Conservation (phyloP, 2,329 filamentous ascomycete species). For the Cladophialophora psammophila region DNA sequence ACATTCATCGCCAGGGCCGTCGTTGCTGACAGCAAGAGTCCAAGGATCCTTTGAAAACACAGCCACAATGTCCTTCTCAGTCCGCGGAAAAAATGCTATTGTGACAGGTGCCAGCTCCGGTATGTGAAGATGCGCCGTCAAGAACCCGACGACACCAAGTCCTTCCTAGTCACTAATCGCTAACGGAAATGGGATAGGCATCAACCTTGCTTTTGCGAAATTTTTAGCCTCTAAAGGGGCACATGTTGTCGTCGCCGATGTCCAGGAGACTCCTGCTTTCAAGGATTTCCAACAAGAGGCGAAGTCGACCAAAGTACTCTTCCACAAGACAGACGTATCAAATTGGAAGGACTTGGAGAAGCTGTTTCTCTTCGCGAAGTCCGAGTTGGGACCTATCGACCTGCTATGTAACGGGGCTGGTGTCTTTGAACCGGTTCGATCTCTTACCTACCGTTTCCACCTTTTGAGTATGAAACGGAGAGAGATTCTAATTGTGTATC, state of each 20-base stretch:
- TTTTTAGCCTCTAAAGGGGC: conserved; percentile 52
- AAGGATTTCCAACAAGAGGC: conserved; percentile 46
- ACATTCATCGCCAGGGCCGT: not conserved
- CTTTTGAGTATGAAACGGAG: not conserved
- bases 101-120: conserved; percentile 26
- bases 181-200: conserved; percentile 44
- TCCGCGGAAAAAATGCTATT: conserved; percentile 26
- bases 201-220: conserved; percentile 54
- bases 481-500: not conserved
- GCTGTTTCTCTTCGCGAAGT: conserved; percentile 58
- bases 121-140: not conserved
- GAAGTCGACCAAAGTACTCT: conserved; percentile 46
- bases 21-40: not conserved
- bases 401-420: conserved; percentile 57
- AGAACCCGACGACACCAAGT: not conserved
- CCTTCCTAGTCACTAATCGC: not conserved
- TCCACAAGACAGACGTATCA: conserved; percentile 56
- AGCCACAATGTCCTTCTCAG: conserved; percentile 5
- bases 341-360: conserved; percentile 57
- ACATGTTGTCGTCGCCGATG: conserved; percentile 55
- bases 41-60: not conserved
- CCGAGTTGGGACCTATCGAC: conserved; percentile 57
- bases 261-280: conserved; percentile 52
- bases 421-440: conserved; percentile 45
- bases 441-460: not conserved